phyloP scores from a whole-genome alignment of 108 stramenopile species.

The Skeletonema menzelii region DNA sequence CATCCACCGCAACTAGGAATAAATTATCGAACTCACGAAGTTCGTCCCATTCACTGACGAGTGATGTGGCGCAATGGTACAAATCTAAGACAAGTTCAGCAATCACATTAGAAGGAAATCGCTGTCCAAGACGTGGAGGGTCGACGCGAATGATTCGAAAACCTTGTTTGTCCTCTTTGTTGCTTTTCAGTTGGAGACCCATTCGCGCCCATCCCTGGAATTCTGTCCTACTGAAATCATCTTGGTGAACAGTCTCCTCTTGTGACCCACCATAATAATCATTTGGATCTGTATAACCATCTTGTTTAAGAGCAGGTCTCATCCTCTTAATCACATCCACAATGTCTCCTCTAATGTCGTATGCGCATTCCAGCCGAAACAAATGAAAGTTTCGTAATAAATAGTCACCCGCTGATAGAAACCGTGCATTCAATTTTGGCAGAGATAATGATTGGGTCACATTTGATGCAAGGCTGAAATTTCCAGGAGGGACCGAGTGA shows the following conservation, averaged over 20 bases:
- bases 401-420: conserved; percentile 91
- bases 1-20: conserved; percentile 85
- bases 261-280: conserved; percentile 43
- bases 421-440: conserved; percentile 90
- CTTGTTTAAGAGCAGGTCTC: conserved; percentile 45
- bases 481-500: conserved; percentile 62
- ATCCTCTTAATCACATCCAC: conserved; percentile 84
- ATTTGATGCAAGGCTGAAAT: conserved; percentile 18
- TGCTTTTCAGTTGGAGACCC: conserved; percentile 67
- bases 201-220: conserved; percentile 87
- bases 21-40: conserved; percentile 91
- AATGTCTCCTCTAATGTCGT: conserved; percentile 92
- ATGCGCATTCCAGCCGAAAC: conserved; percentile 88
- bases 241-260: conserved; percentile 44
- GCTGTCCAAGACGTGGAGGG: conserved; percentile 85
- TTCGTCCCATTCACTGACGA: conserved; percentile 92
- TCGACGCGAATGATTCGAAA: conserved; percentile 74
- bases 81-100: conserved; percentile 86
- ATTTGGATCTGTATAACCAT: conserved; percentile 39
- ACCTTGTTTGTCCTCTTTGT: conserved; percentile 23
- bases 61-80: conserved; percentile 68
- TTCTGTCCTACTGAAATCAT: conserved; percentile 46
- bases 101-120: conserved; percentile 69
- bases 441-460: conserved; percentile 71
- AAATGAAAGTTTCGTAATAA: conserved; percentile 90